Evolutionary conservation across 768 basidiomycete species (phyloP).

Genomic region (Tylopilus vinaceipallidus): DNA sequence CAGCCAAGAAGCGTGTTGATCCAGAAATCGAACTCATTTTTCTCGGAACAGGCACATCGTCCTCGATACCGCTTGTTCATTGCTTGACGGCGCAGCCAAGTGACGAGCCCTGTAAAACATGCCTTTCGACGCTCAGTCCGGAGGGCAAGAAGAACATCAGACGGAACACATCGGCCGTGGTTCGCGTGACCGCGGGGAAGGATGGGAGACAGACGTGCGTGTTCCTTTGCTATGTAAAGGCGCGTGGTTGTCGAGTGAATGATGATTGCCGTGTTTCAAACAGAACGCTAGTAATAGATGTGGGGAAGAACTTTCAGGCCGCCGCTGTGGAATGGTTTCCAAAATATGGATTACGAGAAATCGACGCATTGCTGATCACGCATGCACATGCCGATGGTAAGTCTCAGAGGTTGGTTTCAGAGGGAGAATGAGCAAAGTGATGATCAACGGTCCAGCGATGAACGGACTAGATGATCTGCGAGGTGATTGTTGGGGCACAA

Average conservation of each 20-base stretch:
- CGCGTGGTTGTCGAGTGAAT: slow-evolving; percentile 2
- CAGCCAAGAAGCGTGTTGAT: neutral
- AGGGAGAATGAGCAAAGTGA: neutral
- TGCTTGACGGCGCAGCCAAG: slow-evolving; percentile 73
- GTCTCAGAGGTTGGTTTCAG: slow-evolving; percentile 4
- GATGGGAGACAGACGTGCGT: slow-evolving; percentile 50
- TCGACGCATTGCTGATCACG: slow-evolving; percentile 77
- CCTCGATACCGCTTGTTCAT: slow-evolving; percentile 61
- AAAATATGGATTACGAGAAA: slow-evolving; percentile 66
- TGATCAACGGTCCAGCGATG: slow-evolving; percentile 53
- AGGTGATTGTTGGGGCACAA: slow-evolving; percentile 41
- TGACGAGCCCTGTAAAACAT: slow-evolving; percentile 55
- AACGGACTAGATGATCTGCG: slow-evolving; percentile 89
- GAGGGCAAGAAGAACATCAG: slow-evolving; percentile 82
- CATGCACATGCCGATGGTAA: slow-evolving; percentile 84
- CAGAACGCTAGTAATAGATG: slow-evolving; percentile 81
- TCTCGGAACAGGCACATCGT: slow-evolving; percentile 81
- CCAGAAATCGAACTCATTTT: slow-evolving; percentile 63
- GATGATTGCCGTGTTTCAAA: neutral
- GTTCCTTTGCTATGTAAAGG: neutral
- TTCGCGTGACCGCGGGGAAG: slow-evolving; percentile 43
- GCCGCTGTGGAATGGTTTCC: slow-evolving; percentile 60
- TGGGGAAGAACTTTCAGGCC: slow-evolving; percentile 78
- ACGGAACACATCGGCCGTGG: slow-evolving; percentile 75
- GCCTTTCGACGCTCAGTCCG: slow-evolving; percentile 61